Conservation (phyloP, 441 rosid genomes). For the Bruguiera hainesii region DNA sequence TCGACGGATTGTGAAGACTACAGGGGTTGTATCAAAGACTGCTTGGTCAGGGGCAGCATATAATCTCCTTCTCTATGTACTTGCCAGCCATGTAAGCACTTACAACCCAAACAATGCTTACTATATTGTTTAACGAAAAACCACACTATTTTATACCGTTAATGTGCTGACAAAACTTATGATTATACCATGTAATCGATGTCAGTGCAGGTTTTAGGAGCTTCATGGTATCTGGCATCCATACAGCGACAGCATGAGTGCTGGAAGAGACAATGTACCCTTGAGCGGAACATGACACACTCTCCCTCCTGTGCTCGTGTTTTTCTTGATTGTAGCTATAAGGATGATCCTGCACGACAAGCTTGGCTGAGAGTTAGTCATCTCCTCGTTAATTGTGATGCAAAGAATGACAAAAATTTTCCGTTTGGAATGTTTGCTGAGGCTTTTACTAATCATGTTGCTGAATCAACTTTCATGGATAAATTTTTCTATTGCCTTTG, state of each 20-base stretch:
- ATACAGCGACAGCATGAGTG: slow-evolving; percentile 64
- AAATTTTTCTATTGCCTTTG: slow-evolving; percentile 88
- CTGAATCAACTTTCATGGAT: slow-evolving; percentile 40
- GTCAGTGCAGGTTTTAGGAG: slow-evolving; percentile 64
- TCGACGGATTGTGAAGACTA: slow-evolving; percentile 60
- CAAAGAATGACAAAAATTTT: slow-evolving; percentile 42
- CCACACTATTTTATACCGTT: neutral
- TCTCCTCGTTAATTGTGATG: slow-evolving; percentile 53
- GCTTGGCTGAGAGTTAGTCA: slow-evolving; percentile 61
- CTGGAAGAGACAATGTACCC: slow-evolving; percentile 48
- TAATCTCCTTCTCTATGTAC: slow-evolving; percentile 80
- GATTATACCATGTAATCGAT: neutral
- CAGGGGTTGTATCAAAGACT: slow-evolving; percentile 73
- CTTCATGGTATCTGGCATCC: slow-evolving; percentile 77
- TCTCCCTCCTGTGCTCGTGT: slow-evolving; percentile 30
- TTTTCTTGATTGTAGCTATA: slow-evolving; percentile 57
- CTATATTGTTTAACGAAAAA: neutral
- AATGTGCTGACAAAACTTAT: no score
- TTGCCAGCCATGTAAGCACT: slow-evolving; percentile 73
- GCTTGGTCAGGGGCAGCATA: slow-evolving; percentile 95
- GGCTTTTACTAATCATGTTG: slow-evolving; percentile 64
- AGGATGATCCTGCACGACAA: slow-evolving; percentile 47
- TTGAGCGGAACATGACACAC: slow-evolving; percentile 36
- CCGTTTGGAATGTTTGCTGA: slow-evolving; percentile 79
- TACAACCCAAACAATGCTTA: neutral